Conservation (phyloP, 2,329 filamentous ascomycete species). For the Fusarium incarnatum region DNA sequence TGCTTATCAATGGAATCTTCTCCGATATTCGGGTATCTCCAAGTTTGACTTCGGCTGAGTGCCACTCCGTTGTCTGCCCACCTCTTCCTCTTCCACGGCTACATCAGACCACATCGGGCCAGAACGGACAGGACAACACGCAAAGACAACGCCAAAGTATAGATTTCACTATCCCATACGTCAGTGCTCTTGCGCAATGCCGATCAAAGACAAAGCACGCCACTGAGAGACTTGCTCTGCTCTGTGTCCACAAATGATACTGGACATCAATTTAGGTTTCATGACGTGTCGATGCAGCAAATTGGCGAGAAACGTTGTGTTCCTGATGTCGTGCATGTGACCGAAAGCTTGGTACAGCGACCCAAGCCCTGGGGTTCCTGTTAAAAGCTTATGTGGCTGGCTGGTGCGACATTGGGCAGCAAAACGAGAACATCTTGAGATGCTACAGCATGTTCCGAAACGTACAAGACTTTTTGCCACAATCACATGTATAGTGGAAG, state of each 20-base stretch:
- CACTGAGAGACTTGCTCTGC: neutral
- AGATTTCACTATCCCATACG: neutral
- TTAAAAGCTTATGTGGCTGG: neutral
- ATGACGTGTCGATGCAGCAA: neutral
- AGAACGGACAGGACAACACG: neutral
- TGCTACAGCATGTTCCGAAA: neutral
- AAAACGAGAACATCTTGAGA: neutral
- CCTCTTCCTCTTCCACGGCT: neutral
- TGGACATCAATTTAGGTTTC: neutral
- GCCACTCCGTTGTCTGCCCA: neutral
- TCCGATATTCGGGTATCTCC: neutral
- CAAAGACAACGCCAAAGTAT: neutral
- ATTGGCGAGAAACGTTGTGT: neutral
- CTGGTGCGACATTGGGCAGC: neutral
- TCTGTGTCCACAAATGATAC: too few relatives aligned
- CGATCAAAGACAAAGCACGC: neutral
- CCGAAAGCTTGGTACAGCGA: neutral
- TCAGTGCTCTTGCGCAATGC: neutral
- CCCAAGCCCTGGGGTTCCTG: neutral
- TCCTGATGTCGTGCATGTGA: neutral
- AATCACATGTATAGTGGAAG: too few relatives aligned
- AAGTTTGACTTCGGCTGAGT: neutral
- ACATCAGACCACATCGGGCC: constrained; percentile 1
- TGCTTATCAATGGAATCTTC: neutral
- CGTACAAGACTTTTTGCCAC: too few relatives aligned